Conservation (phyloP, 2,329 filamentous ascomycete genomes). For the Pseudogymnoascus sp. region DNA sequence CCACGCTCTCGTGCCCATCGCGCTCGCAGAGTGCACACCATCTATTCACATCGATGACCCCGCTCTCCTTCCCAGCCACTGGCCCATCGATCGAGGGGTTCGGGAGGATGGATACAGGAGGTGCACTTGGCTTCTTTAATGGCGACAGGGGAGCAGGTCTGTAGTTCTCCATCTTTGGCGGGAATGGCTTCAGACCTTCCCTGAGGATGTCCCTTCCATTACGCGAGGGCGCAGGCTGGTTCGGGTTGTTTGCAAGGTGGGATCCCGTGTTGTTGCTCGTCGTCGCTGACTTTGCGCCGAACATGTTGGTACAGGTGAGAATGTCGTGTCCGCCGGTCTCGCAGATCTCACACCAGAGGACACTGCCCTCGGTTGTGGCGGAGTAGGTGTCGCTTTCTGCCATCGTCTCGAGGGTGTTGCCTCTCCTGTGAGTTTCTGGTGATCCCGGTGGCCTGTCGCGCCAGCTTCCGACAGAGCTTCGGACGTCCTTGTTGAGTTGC, state of each 20-base stretch:
- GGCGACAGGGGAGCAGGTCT: slow-evolving; percentile 50
- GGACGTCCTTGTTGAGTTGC: slow-evolving; percentile 48
- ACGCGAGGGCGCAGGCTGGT: slow-evolving; percentile 17
- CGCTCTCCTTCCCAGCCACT: slow-evolving; percentile 69
- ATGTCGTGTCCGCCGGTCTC: slow-evolving; percentile 90
- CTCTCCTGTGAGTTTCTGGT: slow-evolving; percentile 40
- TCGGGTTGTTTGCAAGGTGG: slow-evolving; percentile 10
- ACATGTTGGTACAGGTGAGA: slow-evolving; percentile 88
- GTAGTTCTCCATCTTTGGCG: slow-evolving; percentile 37
- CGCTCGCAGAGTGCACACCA: slow-evolving; percentile 97
- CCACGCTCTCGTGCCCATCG: slow-evolving; percentile 92
- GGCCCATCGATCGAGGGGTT: slow-evolving; percentile 59
- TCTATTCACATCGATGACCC: slow-evolving; percentile 72
- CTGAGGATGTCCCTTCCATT: slow-evolving; percentile 33
- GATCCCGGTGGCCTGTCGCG: slow-evolving; percentile 40
- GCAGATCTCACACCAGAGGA: slow-evolving; percentile 90
- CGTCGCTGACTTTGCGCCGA: slow-evolving; percentile 35
- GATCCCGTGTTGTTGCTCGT: slow-evolving; percentile 12
- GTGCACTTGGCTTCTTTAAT: slow-evolving; percentile 30
- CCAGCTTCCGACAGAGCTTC: slow-evolving; percentile 54
- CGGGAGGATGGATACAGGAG: slow-evolving; percentile 43
- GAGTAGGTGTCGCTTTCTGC: slow-evolving; percentile 63
- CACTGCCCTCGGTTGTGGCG: slow-evolving; percentile 60
- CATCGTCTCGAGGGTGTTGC: slow-evolving; percentile 57
- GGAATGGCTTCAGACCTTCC: slow-evolving; percentile 34